Base-by-base conservation (phyloP, 495 filamentous ascomycete species). In the Aspergillus avenaceus region DNA sequence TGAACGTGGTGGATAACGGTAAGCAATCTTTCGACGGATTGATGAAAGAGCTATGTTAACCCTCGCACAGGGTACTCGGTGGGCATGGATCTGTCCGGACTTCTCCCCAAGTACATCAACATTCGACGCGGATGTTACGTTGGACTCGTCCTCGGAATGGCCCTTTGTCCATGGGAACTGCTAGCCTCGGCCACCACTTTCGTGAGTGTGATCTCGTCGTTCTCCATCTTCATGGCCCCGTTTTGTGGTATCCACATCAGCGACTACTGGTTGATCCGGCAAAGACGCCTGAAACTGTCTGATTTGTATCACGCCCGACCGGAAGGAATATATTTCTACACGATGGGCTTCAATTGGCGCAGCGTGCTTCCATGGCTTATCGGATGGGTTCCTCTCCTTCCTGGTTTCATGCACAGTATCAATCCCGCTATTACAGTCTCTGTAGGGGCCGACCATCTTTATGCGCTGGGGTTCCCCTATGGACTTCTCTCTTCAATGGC, bases 31-130 rank as follows among this genome's bases (percentile, higher is more conserved):
- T n/a, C n/a, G n/a, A n/a, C n/a, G n/a, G n/a, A n/a, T n/a, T n/a
- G n/a, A n/a, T n/a, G n/a, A n/a, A n/a, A n/a, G n/a, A n/a, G n/a
- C n/a, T n/a, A n/a, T n/a, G n/a, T n/a, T n/a, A n/a, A n/a, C n/a
- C n/a, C n/a, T n/a, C n/a, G n/a, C n/a, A n/a, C n/a, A n/a, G n/a
- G n/a, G n/a, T n/a, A n/a, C n/a, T n/a, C n/a, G n/a, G n/a, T n/a
- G n/a, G 76, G 78, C 29, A 79, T 80, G 55, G 80, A 84, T 49
- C 56, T 81, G 24, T 70, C 65, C 16, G 70, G 66, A 24, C 65
- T 83, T 0, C 68, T 70, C 28, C 80, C 80, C 19, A 70, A 71
- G 41, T 83, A 74, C 45, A 64, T 82, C 62, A 79, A 82, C 60
- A 82, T 83, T 54, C 63, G 62, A 19, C 71, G 80, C 8, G 80